Evolutionary conservation across 2,329 filamentous ascomycete genomes (phyloP), one percentile per base, ranked within the genome.

Genomic region (Venturia asperata): DNA sequence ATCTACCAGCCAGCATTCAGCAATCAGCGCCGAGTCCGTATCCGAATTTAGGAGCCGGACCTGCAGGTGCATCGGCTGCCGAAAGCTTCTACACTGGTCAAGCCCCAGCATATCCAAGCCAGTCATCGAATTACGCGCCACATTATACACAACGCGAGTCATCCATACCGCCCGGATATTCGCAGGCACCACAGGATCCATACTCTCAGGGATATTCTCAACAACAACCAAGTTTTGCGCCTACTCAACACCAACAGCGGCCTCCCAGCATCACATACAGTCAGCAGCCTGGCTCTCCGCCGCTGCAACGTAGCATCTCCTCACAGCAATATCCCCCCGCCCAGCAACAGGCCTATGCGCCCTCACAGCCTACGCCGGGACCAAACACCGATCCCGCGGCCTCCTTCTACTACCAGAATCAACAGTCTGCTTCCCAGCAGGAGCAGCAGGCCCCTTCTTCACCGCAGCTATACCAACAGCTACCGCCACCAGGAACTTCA

Each of bases 51-150:
- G 87, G 13, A 83, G 84, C 2, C 91, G 52, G 42, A 27, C 76
- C 79, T 13, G 76, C 82, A 15, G 67, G 76, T 71, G 56, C 76
- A 34, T 80, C 81, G 13, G 83, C 82, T 0, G 86, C 87, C 11
- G 92, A 97, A 73, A 93, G 82, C 75, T 97, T 89, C 74, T 97
- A 97, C 74, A 90, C 86, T 17, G 85, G 85, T 43, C 88, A 87
- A 69, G 78, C 83, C 52, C 27, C 64, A 17, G 39, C 43, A 39
- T 45, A 55, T 55, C 74, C 76, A 68, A 72, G 76, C 75, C 77
- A 81, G 10, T 72, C 80, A 5, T 83, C 83, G 68, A 76, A 74
- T 13, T 73, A 78, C 58, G 79, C 81, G 13, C 83, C 63, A 78
- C 81, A 21, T 75, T 78, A 45, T 87, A 86, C 67, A 74, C 75